Conservation (phyloP, 495 filamentous ascomycete genomes). For the Neurospora sp. region DNA sequence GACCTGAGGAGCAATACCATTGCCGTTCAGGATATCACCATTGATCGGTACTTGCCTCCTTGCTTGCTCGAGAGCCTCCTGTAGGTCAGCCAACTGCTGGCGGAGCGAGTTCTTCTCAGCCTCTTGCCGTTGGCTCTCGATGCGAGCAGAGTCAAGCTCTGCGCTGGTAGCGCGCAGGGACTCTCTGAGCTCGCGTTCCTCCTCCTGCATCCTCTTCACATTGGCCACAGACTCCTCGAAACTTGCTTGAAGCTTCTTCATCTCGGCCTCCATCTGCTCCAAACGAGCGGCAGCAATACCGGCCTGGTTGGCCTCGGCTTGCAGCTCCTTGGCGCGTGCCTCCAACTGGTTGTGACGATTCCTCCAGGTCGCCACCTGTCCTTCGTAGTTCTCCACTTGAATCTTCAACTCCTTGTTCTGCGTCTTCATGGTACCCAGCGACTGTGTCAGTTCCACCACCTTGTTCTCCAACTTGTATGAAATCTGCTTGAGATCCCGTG, state of each 20-base stretch:
- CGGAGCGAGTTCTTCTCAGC: conserved; percentile 73
- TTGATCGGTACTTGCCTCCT: conserved; percentile 54
- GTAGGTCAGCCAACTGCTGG: conserved; percentile 79
- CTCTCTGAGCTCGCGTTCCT: conserved; percentile 73
- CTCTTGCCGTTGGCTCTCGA: conserved; percentile 60
- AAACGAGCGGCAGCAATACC: conserved; percentile 87
- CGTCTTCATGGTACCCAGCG: conserved; percentile 77
- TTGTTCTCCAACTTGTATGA: conserved; percentile 99
- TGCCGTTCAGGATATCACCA: conserved; percentile 66
- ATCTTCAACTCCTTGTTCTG: conserved; percentile 83
- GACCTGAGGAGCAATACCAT: conserved; percentile 35
- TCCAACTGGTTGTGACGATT: conserved; percentile 86
- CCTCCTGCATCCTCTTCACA: conserved; percentile 87
- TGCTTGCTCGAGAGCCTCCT: conserved; percentile 84
- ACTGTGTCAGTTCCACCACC: conserved; percentile 95
- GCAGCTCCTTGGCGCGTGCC: conserved; percentile 80
- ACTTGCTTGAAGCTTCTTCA: conserved; percentile 77
- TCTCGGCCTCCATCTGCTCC: conserved; percentile 83
- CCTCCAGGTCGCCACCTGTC: conserved; percentile 90
- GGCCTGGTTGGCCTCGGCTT: conserved; percentile 93
- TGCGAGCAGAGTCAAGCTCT: conserved; percentile 67
- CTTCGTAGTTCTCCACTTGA: conserved; percentile 94
- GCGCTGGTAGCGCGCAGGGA: conserved; percentile 62
- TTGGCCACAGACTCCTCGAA: conserved; percentile 79
- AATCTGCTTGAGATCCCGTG: conserved; percentile 95